Percentiles rank a stretch among this genome's conserved stretches.
These are phyloP conservation scores for Pyrenophora graminea DNA, from an alignment of 2,329 filamentous ascomycete genomes.

Conservation along the genomic window DNA sequence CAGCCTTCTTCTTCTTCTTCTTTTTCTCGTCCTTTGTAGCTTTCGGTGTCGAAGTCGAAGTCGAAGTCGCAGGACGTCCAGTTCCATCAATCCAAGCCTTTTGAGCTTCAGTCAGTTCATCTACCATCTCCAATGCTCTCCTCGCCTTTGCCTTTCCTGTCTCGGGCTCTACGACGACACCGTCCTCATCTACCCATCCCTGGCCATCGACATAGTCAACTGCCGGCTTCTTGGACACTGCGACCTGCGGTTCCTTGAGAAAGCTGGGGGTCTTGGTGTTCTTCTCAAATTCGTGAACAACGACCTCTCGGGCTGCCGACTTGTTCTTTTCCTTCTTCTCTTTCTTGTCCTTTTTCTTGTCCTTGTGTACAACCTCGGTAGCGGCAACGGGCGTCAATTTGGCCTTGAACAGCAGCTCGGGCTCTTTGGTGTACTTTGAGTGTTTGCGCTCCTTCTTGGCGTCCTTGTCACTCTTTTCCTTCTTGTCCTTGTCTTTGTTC, in stretches of 20 bases:
- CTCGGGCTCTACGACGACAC: slow-evolving; percentile 71
- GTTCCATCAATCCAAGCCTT: slow-evolving; percentile 27
- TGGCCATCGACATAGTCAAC: slow-evolving; percentile 77
- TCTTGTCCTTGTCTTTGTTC: slow-evolving; percentile 38
- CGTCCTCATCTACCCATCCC: slow-evolving; percentile 84
- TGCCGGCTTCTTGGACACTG: slow-evolving; percentile 53
- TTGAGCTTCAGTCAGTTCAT: slow-evolving; percentile 26
- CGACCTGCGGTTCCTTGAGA: slow-evolving; percentile 62
- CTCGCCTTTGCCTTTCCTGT: slow-evolving; percentile 42
- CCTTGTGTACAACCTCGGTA: slow-evolving; percentile 42
- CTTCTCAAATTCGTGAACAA: slow-evolving; percentile 89
- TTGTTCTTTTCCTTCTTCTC: slow-evolving; percentile 66
- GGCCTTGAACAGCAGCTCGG: slow-evolving; percentile 85
- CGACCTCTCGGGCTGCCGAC: slow-evolving; percentile 56
- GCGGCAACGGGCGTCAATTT: slow-evolving; percentile 61
- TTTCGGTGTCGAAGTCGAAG: slow-evolving; percentile 21
- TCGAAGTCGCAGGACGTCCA: slow-evolving; percentile 19
- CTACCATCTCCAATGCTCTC: slow-evolving; percentile 40
- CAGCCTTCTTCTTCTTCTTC: slow-evolving; percentile 29
- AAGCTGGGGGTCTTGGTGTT: slow-evolving; percentile 83
- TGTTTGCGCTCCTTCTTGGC: slow-evolving; percentile 62
- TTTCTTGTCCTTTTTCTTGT: slow-evolving; percentile 54
- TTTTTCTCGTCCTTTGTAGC: slow-evolving; percentile 24
- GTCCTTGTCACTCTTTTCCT: slow-evolving; percentile 57
- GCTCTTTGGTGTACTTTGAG: slow-evolving; percentile 78